These are phyloP conservation scores for Linaria vulgaris DNA, from an alignment of 257 asterid species.

Conservation along the genomic window DNA sequence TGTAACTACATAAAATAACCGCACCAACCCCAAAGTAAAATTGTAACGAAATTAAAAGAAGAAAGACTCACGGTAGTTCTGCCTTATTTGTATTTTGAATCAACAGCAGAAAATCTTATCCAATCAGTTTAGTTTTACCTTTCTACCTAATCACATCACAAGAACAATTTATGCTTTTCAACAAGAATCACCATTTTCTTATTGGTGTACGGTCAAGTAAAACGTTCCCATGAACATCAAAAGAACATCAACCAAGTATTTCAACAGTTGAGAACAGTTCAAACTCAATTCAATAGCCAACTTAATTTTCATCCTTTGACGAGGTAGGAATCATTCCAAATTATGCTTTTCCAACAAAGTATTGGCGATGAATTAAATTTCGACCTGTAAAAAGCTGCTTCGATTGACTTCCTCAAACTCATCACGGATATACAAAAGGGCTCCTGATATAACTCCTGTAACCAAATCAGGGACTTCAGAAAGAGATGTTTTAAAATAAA, in stretches of 20 bases:
- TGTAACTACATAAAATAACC: too few species aligned
- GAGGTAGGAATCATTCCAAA: not conserved
- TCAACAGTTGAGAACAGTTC: not conserved
- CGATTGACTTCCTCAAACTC: constrained; percentile 76
- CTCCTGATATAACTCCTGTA: constrained; percentile 96
- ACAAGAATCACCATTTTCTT: not conserved
- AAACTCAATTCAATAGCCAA: not conserved
- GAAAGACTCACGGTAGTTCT: too few species aligned
- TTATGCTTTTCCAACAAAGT: not conserved
- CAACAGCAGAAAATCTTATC: too few species aligned
- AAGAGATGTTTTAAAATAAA: not conserved
- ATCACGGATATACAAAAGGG: constrained; percentile 82
- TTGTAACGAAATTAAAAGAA: too few species aligned
- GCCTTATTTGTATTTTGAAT: too few species aligned
- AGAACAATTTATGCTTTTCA: too few species aligned
- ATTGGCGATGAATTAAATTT: not conserved
- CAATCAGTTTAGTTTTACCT: too few species aligned
- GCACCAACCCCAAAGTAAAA: too few species aligned
- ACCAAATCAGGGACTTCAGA: constrained; percentile 29
- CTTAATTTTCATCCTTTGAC: not conserved
- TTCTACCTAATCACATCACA: too few species aligned
- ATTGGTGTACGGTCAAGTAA: not conserved
- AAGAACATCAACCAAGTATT: not conserved
- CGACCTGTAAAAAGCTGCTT: constrained; percentile 90
- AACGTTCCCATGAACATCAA: not conserved